Evolutionary conservation across 345 rosid species (phyloP).

Genomic region (Brassica incana): DNA sequence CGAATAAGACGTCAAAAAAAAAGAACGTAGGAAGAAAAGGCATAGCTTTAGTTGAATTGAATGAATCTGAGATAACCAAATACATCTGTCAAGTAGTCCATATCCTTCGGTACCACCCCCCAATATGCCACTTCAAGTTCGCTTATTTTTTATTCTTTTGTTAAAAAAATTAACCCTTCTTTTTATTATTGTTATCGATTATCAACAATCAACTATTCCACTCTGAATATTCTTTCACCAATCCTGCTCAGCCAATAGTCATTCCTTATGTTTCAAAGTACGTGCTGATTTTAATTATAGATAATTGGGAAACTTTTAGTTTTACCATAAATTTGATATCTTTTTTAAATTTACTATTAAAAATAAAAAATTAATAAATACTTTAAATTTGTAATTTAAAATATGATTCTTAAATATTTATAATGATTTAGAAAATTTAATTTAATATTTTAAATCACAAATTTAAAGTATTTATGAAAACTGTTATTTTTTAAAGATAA

Average conservation of each 20-base stretch:
- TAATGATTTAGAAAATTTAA: no score
- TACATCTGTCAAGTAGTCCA: conserved; percentile 26
- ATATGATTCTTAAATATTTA: no score
- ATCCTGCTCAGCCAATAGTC: conserved; percentile 8
- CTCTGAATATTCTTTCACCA: conserved; percentile 26
- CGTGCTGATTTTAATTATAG: neutral
- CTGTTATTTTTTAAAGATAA: no score
- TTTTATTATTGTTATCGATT: neutral
- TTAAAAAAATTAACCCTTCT: neutral
- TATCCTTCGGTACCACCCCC: conserved; percentile 11
- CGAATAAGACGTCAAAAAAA: neutral
- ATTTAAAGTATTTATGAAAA: no score
- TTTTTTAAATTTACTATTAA: no score
- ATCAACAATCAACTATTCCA: conserved; percentile 3
- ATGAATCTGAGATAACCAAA: conserved; percentile 23
- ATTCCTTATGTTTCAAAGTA: neutral
- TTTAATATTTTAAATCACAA: no score
- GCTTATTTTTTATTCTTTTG: no score
- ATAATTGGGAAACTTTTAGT: no score
- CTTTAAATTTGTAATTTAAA: no score
- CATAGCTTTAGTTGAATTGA: conserved; percentile 18
- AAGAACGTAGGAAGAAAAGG: neutral
- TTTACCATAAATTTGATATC: no score
- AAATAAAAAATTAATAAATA: no score
- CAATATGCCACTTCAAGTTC: neutral